Percentiles rank a stretch among this genome's conserved stretches.
phyloP scores from a whole-genome alignment of 176 grass and related monocot species.

The Bolboschoenus planiculmis region DNA sequence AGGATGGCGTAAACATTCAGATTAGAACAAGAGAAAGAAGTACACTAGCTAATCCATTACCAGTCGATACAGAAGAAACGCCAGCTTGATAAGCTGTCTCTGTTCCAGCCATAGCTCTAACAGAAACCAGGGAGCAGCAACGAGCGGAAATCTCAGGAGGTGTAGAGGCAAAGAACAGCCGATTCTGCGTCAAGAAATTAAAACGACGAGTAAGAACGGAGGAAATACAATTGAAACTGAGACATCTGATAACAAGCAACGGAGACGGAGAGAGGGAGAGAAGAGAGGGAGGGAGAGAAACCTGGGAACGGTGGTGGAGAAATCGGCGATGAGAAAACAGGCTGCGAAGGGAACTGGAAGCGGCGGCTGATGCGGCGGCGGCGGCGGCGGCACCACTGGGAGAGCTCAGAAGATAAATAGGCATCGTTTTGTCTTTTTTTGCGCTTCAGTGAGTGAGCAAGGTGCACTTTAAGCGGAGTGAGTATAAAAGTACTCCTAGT shows the following conservation, averaged over 20 bases:
- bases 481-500: too few relatives aligned
- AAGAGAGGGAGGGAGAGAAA: background rate
- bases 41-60: background rate
- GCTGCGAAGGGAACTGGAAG: background rate
- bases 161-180: background rate
- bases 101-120: constrained; percentile 6
- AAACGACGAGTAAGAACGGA: background rate
- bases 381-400: constrained; percentile 15
- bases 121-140: background rate
- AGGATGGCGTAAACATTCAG: background rate
- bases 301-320: background rate
- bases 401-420: constrained; percentile 20
- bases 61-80: background rate
- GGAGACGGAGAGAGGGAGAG: background rate
- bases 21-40: background rate
- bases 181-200: background rate
- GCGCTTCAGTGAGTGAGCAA: background rate
- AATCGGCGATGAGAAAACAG: background rate
- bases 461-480: too few relatives aligned
- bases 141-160: background rate
- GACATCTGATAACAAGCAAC: background rate
- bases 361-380: constrained; percentile 17
- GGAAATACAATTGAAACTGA: background rate
- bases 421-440: constrained; percentile 17
- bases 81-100: background rate